phyloP scores from a whole-genome alignment of 306 rosid species.

The Trifolium dubium region DNA sequence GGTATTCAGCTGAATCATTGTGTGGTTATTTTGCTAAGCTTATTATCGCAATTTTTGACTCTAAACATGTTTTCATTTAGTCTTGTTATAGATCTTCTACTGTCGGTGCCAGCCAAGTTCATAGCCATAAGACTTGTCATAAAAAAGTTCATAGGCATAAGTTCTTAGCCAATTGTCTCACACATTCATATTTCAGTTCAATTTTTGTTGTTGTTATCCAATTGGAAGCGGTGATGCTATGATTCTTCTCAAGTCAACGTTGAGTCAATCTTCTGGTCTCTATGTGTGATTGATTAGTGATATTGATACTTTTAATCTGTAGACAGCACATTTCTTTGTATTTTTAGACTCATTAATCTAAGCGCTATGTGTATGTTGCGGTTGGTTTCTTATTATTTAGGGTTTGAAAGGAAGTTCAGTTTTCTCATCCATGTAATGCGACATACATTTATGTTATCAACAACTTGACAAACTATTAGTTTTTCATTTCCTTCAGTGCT shows the following conservation, averaged over 20 bases:
- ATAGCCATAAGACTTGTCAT: neutral
- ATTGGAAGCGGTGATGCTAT: constrained; percentile 1
- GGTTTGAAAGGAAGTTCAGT: constrained; percentile 28
- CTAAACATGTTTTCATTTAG: neutral
- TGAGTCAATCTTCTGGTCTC: constrained; percentile 8
- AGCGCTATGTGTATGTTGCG: constrained; percentile 23
- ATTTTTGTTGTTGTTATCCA: constrained; percentile 23
- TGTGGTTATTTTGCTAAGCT: neutral
- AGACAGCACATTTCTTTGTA: neutral
- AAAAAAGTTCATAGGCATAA: neutral
- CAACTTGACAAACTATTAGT: constrained; percentile 37
- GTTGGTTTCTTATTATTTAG: constrained; percentile 26
- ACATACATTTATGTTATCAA: constrained; percentile 38
- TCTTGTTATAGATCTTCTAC: constrained; percentile 25
- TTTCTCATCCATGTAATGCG: constrained; percentile 41
- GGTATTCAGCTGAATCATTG: constrained; percentile 30
- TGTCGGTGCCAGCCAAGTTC: constrained; percentile 13
- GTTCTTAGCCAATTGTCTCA: constrained; percentile 6
- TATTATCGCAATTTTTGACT: neutral
- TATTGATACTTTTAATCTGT: constrained; percentile 7
- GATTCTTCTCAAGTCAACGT: neutral
- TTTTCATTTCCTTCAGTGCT: constrained; percentile 70
- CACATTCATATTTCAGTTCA: constrained; percentile 9
- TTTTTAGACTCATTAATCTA: constrained; percentile 3
- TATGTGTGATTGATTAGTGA: neutral